These are phyloP conservation scores for Mucor plumbeus DNA, from an alignment of 371 early-diverging fungal species.

Conservation along the genomic window DNA sequence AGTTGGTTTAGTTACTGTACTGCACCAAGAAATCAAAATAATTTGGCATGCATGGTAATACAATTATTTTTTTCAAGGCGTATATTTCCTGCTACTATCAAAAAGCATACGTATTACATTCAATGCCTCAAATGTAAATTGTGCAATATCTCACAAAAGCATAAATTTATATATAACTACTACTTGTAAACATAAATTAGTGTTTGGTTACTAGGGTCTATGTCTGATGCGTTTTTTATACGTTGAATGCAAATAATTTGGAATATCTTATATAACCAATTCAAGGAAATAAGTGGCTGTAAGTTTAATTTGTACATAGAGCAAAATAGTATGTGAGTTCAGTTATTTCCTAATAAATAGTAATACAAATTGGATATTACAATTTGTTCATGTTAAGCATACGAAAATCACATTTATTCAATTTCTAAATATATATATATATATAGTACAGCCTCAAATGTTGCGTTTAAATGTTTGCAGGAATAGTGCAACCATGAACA, in stretches of 20 bases:
- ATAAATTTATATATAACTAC: no score
- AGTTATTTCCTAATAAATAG: neutral
- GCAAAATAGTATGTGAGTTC: no score
- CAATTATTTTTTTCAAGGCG: neutral
- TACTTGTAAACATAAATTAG: no score
- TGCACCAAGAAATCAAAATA: neutral
- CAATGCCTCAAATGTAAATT: neutral
- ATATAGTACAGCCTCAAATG: neutral
- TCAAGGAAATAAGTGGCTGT: no score
- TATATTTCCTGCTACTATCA: neutral
- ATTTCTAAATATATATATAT: neutral
- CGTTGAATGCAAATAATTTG: neutral
- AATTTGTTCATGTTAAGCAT: neutral
- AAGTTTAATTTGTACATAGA: no score
- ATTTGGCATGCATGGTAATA: neutral
- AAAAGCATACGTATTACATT: neutral
- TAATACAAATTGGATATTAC: neutral
- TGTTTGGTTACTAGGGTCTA: neutral
- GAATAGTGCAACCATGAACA: neutral
- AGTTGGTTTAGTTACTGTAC: neutral
- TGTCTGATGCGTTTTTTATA: neutral
- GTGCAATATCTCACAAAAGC: neutral
- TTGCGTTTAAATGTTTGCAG: neutral
- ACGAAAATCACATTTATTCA: neutral
- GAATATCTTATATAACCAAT: no score